Evolutionary conservation across 805 yeast species (phyloP), one percentile per base, ranked within the genome.

Genomic region (Schwanniomyces yamadae): DNA sequence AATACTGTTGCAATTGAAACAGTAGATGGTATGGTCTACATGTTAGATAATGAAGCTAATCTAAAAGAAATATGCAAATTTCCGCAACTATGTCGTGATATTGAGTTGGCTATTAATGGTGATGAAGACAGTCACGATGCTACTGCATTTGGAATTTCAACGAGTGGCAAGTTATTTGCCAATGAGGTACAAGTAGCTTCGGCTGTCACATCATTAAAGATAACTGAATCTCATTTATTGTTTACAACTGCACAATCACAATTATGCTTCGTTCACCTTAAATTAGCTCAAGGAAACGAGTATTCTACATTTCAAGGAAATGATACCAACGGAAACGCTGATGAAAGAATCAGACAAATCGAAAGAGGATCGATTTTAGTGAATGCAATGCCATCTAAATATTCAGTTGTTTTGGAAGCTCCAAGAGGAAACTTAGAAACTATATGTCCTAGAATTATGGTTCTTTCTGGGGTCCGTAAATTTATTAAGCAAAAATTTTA

Each of bases 381-480:
- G 0, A 70, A 89, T 25, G 78, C 78, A 2, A 82, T 89, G 51
- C 96, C 97, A 1, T 78, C 91, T 0, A 83, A 78, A 37, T 80
- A 89, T 38, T 75, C 90, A 1, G 89, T 95, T 13, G 80, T 87
- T 4, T 68, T 93, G 35, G 96, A 93, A 59, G 96, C 96, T 4
- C 95, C 95, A 40, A 77, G 99, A 57, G 99, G 99, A 42, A 93
- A 93, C 52, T 66, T 93, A 47, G 99, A 93, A 59, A 89, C 98
- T 0, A 84, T 93, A 13, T 82, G 79, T 52, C 99, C 99, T 10
- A 75, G 99, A 57, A 84, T 93, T 30, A 80, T 93, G 84, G 95
- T 91, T 3, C 65, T 93, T 25, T 75, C 85, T 9, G 93, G 83
- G 15, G 95, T 93, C 17, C 75, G 99, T 46, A 69, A 73, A 22